These are phyloP conservation scores for Suillus plorans DNA, from an alignment of 768 basidiomycete genomes.

Conservation along the genomic window DNA sequence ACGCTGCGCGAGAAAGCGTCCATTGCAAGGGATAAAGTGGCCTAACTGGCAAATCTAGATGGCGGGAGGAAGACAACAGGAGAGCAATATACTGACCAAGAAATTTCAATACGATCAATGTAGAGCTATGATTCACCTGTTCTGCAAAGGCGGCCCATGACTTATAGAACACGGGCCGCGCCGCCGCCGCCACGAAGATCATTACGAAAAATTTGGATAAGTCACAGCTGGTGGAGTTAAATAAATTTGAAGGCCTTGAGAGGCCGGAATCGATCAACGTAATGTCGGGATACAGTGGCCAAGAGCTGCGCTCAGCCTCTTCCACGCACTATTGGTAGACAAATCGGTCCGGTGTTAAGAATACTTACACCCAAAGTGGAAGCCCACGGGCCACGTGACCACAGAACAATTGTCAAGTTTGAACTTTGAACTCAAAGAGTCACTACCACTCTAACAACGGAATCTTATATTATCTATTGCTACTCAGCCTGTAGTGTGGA, in stretches of 20 bases:
- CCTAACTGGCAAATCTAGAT: neutral
- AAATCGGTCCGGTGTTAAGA: too few relatives aligned
- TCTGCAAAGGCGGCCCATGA: neutral
- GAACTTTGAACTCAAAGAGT: too few relatives aligned
- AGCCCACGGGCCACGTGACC: too few relatives aligned
- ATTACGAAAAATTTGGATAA: neutral
- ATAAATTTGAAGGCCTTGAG: neutral
- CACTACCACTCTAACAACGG: too few relatives aligned
- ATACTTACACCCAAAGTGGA: too few relatives aligned
- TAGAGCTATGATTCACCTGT: neutral
- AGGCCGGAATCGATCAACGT: too few relatives aligned
- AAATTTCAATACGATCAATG: neutral
- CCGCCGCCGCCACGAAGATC: conserved; percentile 11
- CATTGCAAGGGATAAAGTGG: conserved; percentile 12
- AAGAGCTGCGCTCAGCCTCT: neutral
- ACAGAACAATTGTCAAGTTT: too few relatives aligned
- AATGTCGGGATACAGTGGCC: too few relatives aligned
- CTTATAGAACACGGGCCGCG: too few relatives aligned
- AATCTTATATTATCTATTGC: too few relatives aligned
- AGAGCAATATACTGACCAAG: neutral
- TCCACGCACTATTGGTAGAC: too few relatives aligned
- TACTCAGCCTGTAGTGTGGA: too few relatives aligned
- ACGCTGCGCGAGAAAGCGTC: conserved; percentile 25
- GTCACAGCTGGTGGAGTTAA: neutral
- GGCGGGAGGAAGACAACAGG: neutral